These are phyloP conservation scores for Tylopilus cervinicoccineus DNA, from an alignment of 768 basidiomycete genomes.

Conservation along the genomic window DNA sequence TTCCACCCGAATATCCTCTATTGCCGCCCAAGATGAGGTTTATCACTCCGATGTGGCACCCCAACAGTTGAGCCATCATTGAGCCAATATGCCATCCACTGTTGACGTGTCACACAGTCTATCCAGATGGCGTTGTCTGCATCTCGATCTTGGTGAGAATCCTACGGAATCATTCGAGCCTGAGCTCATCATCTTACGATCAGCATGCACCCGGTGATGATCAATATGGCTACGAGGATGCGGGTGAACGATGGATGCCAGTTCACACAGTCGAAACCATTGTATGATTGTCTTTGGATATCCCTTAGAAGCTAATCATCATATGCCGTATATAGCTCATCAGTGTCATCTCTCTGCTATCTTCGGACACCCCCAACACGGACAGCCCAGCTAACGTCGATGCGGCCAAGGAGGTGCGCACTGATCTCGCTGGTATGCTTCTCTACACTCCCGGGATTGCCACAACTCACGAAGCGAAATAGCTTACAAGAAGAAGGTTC, in stretches of 20 bases:
- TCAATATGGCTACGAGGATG: conserved; percentile 95
- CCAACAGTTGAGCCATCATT: conserved; percentile 69
- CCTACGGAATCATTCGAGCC: background rate
- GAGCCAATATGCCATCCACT: background rate
- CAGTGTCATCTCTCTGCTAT: conserved; percentile 93
- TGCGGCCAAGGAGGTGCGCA: conserved; percentile 85
- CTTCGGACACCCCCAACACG: conserved; percentile 85
- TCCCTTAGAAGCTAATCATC: background rate
- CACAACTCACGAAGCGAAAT: conserved; percentile 17
- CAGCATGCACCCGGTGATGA: conserved; percentile 96
- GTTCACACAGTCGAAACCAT: conserved; percentile 97
- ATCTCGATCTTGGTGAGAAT: conserved; percentile 84
- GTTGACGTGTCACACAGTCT: conserved; percentile 52
- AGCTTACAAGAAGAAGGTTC: conserved; percentile 96
- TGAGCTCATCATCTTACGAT: conserved; percentile 2
- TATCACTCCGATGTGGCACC: conserved; percentile 95
- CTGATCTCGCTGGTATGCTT: conserved; percentile 52
- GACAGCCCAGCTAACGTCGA: conserved; percentile 97
- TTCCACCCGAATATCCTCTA: conserved; percentile 88
- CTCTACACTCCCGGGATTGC: background rate
- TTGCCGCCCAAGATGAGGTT: conserved; percentile 96
- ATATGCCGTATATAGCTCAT: conserved; percentile 68
- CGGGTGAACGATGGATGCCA: conserved; percentile 96
- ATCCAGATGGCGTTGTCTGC: conserved; percentile 89
- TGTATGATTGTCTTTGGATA: conserved; percentile 40